Conservation (phyloP, 2,329 filamentous ascomycete species). For the Fusarium scirpi region DNA sequence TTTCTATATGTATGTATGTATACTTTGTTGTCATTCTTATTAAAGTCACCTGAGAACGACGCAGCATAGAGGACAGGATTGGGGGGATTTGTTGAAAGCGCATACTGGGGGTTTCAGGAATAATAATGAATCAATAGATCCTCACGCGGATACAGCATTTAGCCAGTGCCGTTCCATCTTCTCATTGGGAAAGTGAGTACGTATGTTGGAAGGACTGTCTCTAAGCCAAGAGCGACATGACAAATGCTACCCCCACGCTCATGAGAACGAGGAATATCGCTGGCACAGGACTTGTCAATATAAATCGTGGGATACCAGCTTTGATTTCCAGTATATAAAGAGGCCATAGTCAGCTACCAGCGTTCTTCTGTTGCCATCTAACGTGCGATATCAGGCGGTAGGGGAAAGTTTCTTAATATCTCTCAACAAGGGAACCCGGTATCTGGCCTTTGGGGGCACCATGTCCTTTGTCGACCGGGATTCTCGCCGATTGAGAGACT, state of each 20-base stretch:
- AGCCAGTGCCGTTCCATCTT: background rate
- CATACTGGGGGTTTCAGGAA: conserved; percentile 37
- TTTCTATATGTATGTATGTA: conserved; percentile 42
- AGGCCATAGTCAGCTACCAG: background rate
- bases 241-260: conserved; percentile 12
- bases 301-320: background rate
- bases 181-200: background rate
- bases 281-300: background rate
- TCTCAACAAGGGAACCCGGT: background rate
- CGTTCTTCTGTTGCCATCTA: background rate
- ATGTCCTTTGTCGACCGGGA: conserved; percentile 26
- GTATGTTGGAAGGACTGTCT: background rate
- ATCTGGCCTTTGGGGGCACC: conserved; percentile 31
- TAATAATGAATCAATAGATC: conserved; percentile 37
- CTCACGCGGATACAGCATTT: conserved; percentile 3
- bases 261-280: background rate
- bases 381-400: background rate
- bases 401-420: background rate
- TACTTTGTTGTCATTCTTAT: conserved; percentile 35
- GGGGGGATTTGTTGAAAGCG: conserved; percentile 5
- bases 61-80: conserved; percentile 23
- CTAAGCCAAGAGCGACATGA: background rate
- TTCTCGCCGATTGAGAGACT: conserved; percentile 40
- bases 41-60: conserved; percentile 27
- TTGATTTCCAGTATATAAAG: conserved; percentile 4